phyloP scores from a whole-genome alignment of 768 basidiomycete genomes.

The Russula sp. region DNA sequence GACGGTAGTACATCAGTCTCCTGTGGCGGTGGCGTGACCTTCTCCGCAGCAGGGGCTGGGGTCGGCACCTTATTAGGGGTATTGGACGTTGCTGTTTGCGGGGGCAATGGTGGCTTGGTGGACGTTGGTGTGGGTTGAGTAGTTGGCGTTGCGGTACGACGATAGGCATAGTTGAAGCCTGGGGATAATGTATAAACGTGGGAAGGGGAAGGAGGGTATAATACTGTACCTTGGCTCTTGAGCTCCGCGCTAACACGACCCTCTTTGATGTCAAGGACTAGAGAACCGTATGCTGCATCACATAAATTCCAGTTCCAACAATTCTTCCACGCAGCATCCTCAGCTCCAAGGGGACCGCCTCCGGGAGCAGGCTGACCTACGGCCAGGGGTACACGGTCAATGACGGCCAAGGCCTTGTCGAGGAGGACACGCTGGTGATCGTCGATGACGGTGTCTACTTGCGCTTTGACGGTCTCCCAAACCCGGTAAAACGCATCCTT shows the following conservation, averaged over 20 bases:
- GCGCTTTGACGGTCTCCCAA: slow-evolving; percentile 90
- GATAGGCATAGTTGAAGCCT: slow-evolving; percentile 97
- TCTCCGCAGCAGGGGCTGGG: slow-evolving; percentile 25
- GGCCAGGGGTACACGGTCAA: slow-evolving; percentile 68
- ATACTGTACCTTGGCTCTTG: slow-evolving; percentile 74
- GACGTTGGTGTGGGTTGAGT: slow-evolving; percentile 58
- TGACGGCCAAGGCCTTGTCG: slow-evolving; percentile 82
- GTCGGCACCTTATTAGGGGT: slow-evolving; percentile 33
- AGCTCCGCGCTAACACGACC: slow-evolving; percentile 89
- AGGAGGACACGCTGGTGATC: slow-evolving; percentile 83
- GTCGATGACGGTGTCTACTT: slow-evolving; percentile 89
- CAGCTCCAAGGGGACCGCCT: slow-evolving; percentile 45
- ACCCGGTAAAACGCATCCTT: slow-evolving; percentile 84
- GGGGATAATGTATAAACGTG: neutral
- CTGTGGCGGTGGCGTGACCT: slow-evolving; percentile 12
- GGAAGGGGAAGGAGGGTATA: slow-evolving; percentile 5
- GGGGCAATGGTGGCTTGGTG: slow-evolving; percentile 45
- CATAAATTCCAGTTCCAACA: slow-evolving; percentile 99
- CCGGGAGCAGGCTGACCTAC: slow-evolving; percentile 41
- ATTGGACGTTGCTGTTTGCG: slow-evolving; percentile 32
- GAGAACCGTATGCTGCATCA: slow-evolving; percentile 87
- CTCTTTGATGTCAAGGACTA: slow-evolving; percentile 86
- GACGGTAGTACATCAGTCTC: neutral
- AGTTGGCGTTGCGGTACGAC: slow-evolving; percentile 56
- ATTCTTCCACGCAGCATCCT: slow-evolving; percentile 97